Conservation (phyloP, 495 filamentous ascomycete genomes). For the Podospora anserina region DNA sequence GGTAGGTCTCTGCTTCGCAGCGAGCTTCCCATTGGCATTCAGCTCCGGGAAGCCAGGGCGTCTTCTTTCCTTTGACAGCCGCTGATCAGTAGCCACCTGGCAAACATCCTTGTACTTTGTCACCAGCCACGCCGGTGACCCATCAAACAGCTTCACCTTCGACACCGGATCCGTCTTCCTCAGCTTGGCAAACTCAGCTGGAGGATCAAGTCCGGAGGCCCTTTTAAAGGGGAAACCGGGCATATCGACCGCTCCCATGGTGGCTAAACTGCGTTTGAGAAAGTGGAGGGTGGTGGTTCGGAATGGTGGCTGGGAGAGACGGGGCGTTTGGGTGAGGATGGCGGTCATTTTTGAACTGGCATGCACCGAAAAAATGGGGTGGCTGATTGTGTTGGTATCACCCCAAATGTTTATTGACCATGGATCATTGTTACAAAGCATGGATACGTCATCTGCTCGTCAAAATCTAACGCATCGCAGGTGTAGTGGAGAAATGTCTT, state of each 20-base stretch:
- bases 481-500: background rate
- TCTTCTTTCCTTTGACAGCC: constrained; percentile 41
- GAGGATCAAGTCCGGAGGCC: constrained; percentile 39
- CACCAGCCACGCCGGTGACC: constrained; percentile 42
- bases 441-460: background rate
- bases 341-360: background rate
- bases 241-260: constrained; percentile 20
- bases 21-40: constrained; percentile 38
- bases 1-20: constrained; percentile 43
- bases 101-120: constrained; percentile 47
- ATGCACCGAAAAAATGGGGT: no score
- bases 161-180: constrained; percentile 41
- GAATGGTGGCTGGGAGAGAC: background rate
- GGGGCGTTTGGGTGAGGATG: background rate
- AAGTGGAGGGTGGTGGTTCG: constrained; percentile 1
- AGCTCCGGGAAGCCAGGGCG: constrained; percentile 48
- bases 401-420: background rate
- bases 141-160: constrained; percentile 45
- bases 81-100: constrained; percentile 39
- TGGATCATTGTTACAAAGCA: background rate
- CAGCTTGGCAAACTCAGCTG: constrained; percentile 41
- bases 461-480: background rate
- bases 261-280: background rate
- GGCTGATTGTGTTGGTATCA: background rate
- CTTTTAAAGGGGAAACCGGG: constrained; percentile 44